Evolutionary conservation across 1,284 basidiomycete genomes (phyloP), one percentile per base, ranked within the genome.

Genomic region (Schizopora paradoxa): DNA sequence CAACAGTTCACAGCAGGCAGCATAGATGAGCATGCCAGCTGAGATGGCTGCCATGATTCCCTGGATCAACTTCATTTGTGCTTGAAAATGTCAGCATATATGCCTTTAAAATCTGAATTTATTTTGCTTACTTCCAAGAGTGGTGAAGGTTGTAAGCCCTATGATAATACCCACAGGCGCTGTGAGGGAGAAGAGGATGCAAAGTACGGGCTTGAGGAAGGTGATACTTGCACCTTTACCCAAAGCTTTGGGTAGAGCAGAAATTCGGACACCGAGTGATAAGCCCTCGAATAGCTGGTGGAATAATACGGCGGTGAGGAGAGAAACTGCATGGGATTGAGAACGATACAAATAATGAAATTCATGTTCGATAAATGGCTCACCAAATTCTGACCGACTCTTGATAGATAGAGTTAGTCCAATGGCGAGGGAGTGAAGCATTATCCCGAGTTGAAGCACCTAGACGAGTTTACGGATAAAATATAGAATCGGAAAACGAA

Each of bases 271-370:
- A 3, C 86, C 86, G 18, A 89, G 70, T 1, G 84, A 86, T 6
- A 89, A 69, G 0, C 86, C 86, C 58, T 89, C 86, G 54, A 89
- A 89, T 6, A 88, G 65, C 57, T 89, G 86, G 58, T 89, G 86
- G 59, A 89, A 89, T 39, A 78, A 66, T 29, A 89, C 77, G 0
- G 86, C 86, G 8, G 79, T 75, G 4, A 84, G 71, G 5, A 89
- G 72, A 0, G 85, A 80, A 2, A 81, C 83, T 87, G 25, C 38
- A 21, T 22, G 41, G 43, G 43, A 34, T 28, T 41, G 23, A 27
- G 42, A 40, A 34, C 45, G 33, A 32, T 27, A 50, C 25, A 22
- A 27, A 38, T 27, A 14, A 14, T 4, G 39, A 4, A 48, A 41
- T n/a, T n/a, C n/a, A n/a, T n/a, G n/a, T n/a, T n/a, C n/a, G n/a